Evolutionary conservation across 148 eudicot species (phyloP).

Genomic region (Simmondsia chinensis): DNA sequence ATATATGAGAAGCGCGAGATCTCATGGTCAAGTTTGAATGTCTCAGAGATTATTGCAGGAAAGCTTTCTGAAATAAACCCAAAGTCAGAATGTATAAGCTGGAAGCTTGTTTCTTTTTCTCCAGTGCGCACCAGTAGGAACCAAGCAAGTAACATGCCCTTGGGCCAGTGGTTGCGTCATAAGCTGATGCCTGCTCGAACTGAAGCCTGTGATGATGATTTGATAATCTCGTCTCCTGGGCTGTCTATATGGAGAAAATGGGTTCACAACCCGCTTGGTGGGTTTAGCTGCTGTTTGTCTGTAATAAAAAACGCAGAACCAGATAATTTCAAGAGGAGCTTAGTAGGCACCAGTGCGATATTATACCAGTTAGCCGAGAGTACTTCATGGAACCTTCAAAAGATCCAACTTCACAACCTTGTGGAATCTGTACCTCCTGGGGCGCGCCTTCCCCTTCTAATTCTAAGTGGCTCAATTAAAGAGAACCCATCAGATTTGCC

Average conservation of each 20-base stretch:
- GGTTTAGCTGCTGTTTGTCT: slow-evolving; percentile 51
- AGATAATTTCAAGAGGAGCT: slow-evolving; percentile 24
- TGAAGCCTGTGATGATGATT: slow-evolving; percentile 22
- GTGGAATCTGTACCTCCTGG: slow-evolving; percentile 47
- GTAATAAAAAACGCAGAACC: slow-evolving; percentile 35
- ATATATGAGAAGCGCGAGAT: slow-evolving; percentile 51
- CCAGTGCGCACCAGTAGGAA: slow-evolving; percentile 11
- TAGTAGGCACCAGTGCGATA: slow-evolving; percentile 57
- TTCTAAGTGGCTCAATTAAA: slow-evolving; percentile 30
- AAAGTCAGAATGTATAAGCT: slow-evolving; percentile 61
- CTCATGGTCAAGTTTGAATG: slow-evolving; percentile 67
- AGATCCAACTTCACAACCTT: slow-evolving; percentile 46
- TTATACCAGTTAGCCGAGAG: slow-evolving; percentile 51
- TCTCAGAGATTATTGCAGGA: slow-evolving; percentile 56
- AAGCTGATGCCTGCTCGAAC: slow-evolving; percentile 57
- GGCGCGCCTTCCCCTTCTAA: slow-evolving; percentile 62
- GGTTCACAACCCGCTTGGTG: slow-evolving; percentile 25
- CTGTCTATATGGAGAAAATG: slow-evolving; percentile 83
- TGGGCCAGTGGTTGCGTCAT: slow-evolving; percentile 57
- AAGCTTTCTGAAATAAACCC: slow-evolving; percentile 43
- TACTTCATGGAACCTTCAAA: slow-evolving; percentile 56
- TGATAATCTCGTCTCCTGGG: slow-evolving; percentile 51
- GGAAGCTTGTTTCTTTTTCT: slow-evolving; percentile 63
- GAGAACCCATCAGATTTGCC: slow-evolving; percentile 22
- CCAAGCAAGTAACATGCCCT: slow-evolving; percentile 16